A percentile compares a stretch with the other conserved stretches of the same genome.
These are phyloP conservation scores for Monilinia polystroma DNA, from an alignment of 2,329 filamentous ascomycete species.

Conservation along the genomic window DNA sequence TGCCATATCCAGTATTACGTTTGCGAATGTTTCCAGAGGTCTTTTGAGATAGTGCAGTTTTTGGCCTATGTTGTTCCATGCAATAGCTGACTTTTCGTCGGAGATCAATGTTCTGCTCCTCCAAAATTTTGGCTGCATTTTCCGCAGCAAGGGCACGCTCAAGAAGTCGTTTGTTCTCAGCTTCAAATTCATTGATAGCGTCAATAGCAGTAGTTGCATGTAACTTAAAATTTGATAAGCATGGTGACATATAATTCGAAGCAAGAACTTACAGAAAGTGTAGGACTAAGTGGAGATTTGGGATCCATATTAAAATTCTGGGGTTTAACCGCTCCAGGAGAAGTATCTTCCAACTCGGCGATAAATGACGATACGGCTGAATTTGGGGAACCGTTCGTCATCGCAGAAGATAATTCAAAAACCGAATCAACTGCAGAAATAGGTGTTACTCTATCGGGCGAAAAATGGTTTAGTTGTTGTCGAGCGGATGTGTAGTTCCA, in stretches of 20 bases:
- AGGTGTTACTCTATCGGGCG: conserved; percentile 28
- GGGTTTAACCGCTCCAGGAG: conserved; percentile 21
- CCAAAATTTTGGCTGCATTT: conserved; percentile 32
- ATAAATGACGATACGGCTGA: conserved; percentile 30
- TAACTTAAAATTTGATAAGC: conserved; percentile 5
- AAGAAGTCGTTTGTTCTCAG: conserved; percentile 22
- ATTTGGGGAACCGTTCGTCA: conserved; percentile 25
- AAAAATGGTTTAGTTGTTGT: conserved; percentile 28
- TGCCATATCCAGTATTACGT: not conserved
- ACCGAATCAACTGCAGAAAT: conserved; percentile 34
- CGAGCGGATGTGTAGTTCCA: conserved; percentile 29
- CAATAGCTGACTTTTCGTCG: conserved; percentile 31
- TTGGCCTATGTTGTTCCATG: conserved; percentile 27
- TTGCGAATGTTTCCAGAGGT: conserved; percentile 7
- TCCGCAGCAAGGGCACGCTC: conserved; percentile 31
- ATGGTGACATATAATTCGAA: not conserved
- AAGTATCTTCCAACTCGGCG: conserved; percentile 37
- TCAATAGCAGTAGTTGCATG: conserved; percentile 19
- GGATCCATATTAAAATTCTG: not conserved
- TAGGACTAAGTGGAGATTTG: conserved; percentile 13
- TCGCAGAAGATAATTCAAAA: conserved; percentile 31
- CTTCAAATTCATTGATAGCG: conserved; percentile 24
- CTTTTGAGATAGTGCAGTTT: conserved; percentile 27
- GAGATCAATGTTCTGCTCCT: conserved; percentile 32
- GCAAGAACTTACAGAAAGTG: conserved; percentile 18